Percentiles rank a stretch among this genome's conserved stretches.
Evolutionary conservation across 805 yeast species (phyloP).

Genomic region (Ogataea naganishii): DNA sequence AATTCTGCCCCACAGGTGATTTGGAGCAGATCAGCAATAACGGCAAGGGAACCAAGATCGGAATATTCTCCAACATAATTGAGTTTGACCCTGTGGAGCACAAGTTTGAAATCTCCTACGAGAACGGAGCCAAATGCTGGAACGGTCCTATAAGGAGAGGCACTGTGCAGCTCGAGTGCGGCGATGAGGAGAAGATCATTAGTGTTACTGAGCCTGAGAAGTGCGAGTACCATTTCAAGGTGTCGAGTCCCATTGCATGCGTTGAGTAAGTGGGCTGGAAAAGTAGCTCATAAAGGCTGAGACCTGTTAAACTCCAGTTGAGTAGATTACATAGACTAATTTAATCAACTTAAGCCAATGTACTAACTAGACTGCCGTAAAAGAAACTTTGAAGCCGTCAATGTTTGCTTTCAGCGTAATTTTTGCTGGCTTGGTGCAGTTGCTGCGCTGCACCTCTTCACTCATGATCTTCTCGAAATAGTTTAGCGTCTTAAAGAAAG

Average conservation of each 20-base stretch:
- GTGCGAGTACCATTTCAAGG: slow-evolving; percentile 61
- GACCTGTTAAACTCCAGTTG: no score
- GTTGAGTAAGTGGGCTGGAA: slow-evolving; percentile 9
- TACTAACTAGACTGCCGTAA: no score
- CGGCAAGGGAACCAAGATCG: slow-evolving; percentile 42
- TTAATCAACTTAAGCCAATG: no score
- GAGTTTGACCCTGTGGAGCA: slow-evolving; percentile 1
- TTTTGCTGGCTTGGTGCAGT: no score
- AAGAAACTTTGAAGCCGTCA: no score
- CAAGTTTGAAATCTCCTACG: slow-evolving; percentile 25
- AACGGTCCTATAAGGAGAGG: slow-evolving; percentile 85
- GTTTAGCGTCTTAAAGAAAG: no score
- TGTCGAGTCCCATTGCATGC: slow-evolving; percentile 41
- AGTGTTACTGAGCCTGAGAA: slow-evolving; percentile 81
- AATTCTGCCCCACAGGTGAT: slow-evolving; percentile 46
- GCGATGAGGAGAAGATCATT: slow-evolving; percentile 43
- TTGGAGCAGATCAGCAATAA: slow-evolving; percentile 45
- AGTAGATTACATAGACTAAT: no score
- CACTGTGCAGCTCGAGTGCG: slow-evolving; percentile 57
- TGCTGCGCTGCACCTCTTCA: no score
- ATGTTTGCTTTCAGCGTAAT: no score
- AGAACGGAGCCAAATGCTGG: slow-evolving; percentile 80
- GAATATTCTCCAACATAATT: slow-evolving; percentile 23
- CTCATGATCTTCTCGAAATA: no score
- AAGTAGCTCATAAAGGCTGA: not conserved